Evolutionary conservation across 139 green algal species (phyloP).

Genomic region (Asterochloris erici): DNA sequence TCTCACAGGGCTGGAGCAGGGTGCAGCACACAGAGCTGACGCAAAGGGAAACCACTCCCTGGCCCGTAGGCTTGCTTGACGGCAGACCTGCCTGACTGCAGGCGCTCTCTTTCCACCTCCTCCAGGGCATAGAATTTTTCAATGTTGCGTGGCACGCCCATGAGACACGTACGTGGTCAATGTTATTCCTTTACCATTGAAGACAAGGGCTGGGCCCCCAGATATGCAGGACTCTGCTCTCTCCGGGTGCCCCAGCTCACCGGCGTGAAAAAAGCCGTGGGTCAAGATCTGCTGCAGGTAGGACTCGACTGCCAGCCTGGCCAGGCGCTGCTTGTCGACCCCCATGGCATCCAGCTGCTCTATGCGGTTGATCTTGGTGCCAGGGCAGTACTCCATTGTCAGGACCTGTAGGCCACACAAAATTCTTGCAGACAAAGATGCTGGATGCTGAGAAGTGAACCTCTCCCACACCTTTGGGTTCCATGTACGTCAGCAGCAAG

Average conservation of each 20-base stretch:
- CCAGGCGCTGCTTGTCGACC: slow-evolving; percentile 84
- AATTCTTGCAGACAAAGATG: not conserved
- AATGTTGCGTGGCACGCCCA: too few relatives aligned
- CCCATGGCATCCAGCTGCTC: slow-evolving; percentile 75
- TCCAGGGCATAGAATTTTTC: too few relatives aligned
- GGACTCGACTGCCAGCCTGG: slow-evolving; percentile 78
- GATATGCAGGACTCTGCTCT: too few relatives aligned
- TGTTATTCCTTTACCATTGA: too few relatives aligned
- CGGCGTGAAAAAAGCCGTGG: slow-evolving; percentile 94
- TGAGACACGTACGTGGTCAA: too few relatives aligned
- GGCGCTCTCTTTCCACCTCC: too few relatives aligned
- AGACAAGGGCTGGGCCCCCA: too few relatives aligned
- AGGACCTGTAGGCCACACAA: slow-evolving; percentile 56
- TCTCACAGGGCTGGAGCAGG: too few relatives aligned
- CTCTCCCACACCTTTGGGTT: not conserved
- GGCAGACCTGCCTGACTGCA: too few relatives aligned
- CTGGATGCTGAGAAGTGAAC: not conserved
- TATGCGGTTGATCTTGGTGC: slow-evolving; percentile 93
- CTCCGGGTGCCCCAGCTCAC: not conserved
- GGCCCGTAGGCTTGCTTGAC: too few relatives aligned
- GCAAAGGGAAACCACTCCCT: too few relatives aligned
- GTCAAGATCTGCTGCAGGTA: slow-evolving; percentile 95
- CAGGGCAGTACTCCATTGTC: slow-evolving; percentile 92
- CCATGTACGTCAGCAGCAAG: not conserved
- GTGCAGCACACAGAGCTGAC: too few relatives aligned